Evolutionary conservation across 495 filamentous ascomycete genomes (phyloP).

Genomic region (Penicillium goetzii): DNA sequence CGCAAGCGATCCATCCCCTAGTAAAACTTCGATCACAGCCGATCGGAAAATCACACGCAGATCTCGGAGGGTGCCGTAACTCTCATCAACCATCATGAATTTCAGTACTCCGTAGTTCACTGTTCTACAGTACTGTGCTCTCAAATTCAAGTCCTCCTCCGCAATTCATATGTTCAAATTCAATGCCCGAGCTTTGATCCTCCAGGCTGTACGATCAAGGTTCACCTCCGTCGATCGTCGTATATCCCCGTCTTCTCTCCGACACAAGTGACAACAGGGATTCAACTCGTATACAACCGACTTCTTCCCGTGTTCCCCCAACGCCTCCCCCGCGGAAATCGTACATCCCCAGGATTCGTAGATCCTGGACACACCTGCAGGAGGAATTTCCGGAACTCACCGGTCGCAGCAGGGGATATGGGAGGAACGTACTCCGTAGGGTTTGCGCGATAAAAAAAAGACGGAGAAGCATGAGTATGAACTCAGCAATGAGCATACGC

Average conservation of each 20-base stretch:
- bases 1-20: neutral
- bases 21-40: neutral
- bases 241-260: neutral
- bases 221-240: neutral
- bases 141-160: neutral
- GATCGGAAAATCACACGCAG: constrained; percentile 8
- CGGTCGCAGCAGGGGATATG: constrained; percentile 9
- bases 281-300: neutral
- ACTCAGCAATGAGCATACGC: neutral
- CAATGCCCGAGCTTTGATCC: neutral
- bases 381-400: constrained; percentile 17
- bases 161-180: neutral
- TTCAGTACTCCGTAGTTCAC: neutral
- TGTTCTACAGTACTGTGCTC: neutral
- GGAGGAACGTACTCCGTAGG: neutral
- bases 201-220: neutral
- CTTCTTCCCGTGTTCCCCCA: neutral
- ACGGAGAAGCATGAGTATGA: neutral
- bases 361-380: constrained; percentile 5
- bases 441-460: constrained; percentile 5
- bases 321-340: neutral
- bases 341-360: neutral
- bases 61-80: constrained; percentile 6
- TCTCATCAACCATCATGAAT: neutral
- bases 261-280: neutral